phyloP scores from a whole-genome alignment of 768 basidiomycete genomes.

The Scleroderma citrinum region DNA sequence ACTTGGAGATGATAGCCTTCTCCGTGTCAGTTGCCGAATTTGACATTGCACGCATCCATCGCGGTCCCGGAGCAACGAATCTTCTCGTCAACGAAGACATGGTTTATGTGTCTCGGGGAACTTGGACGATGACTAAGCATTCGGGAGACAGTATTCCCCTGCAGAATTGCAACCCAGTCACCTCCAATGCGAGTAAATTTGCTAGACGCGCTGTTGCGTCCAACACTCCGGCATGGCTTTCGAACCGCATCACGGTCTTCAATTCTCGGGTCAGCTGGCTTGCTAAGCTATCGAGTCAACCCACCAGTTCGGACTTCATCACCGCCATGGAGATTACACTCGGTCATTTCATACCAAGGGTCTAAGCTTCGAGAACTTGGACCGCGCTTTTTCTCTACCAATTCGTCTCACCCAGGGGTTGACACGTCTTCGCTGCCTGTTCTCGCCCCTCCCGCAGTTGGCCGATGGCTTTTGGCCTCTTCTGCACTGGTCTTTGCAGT shows the following conservation, averaged over 20 bases:
- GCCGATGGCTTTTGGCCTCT: constrained; percentile 80
- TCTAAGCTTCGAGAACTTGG: constrained; percentile 17
- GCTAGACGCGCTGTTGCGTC: constrained; percentile 16
- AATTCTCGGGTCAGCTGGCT: constrained; percentile 1
- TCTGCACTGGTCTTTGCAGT: constrained; percentile 86
- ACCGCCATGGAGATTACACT: constrained; percentile 3
- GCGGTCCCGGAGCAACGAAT: constrained; percentile 19
- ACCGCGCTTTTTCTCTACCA: constrained; percentile 37
- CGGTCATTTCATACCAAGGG: not conserved
- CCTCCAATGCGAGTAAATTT: constrained; percentile 15
- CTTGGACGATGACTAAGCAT: too few relatives aligned
- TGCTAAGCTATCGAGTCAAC: constrained; percentile 6
- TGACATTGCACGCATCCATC: constrained; percentile 27
- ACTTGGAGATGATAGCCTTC: constrained; percentile 60
- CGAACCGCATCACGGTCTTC: not conserved
- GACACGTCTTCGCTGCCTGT: constrained; percentile 39
- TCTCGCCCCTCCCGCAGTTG: constrained; percentile 64
- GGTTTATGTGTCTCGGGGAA: constrained; percentile 14
- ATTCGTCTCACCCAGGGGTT: constrained; percentile 12
- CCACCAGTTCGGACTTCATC: constrained; percentile 4
- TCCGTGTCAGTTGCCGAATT: constrained; percentile 32
- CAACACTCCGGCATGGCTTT: constrained; percentile 7
- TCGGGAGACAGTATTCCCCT: too few relatives aligned
- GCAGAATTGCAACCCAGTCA: not conserved
- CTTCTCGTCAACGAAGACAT: constrained; percentile 33